Percentiles rank a stretch among this genome's conserved stretches.
Evolutionary conservation across 441 rosid genomes (phyloP).

Genomic region (Daphne laureola): DNA sequence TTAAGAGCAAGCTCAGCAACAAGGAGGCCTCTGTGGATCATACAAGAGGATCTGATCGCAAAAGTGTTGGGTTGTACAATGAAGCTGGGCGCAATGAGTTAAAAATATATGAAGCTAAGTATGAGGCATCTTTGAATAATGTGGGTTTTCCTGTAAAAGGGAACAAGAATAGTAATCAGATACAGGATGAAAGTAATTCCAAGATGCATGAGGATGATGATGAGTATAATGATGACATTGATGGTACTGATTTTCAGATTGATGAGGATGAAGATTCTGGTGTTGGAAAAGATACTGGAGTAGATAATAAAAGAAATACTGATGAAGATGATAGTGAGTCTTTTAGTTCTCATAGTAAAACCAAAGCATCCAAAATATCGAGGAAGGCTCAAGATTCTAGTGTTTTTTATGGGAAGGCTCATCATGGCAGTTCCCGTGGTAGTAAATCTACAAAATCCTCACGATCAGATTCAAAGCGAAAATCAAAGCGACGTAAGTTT

Average conservation of each 20-base stretch:
- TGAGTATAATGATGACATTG: slow-evolving; percentile 53
- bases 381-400: slow-evolving; percentile 24
- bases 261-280: slow-evolving; percentile 50
- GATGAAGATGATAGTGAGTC: slow-evolving; percentile 24
- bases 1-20: slow-evolving; percentile 19
- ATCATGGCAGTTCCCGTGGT: slow-evolving; percentile 14
- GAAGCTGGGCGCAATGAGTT: slow-evolving; percentile 87
- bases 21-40: slow-evolving; percentile 18
- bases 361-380: slow-evolving; percentile 21
- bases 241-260: slow-evolving; percentile 36
- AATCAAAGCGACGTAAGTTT: slow-evolving; percentile 52
- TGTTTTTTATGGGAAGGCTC: slow-evolving; percentile 17
- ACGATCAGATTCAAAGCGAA: slow-evolving; percentile 42
- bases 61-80: slow-evolving; percentile 64
- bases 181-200: slow-evolving; percentile 20
- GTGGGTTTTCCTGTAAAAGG: slow-evolving; percentile 21
- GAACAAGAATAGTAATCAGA: slow-evolving; percentile 15
- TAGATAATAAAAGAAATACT: slow-evolving; percentile 16
- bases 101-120: slow-evolving; percentile 72
- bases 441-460: slow-evolving; percentile 39
- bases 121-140: slow-evolving; percentile 60
- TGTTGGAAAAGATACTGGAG: slow-evolving; percentile 24
- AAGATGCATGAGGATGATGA: slow-evolving; percentile 25
- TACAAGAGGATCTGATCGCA: slow-evolving; percentile 21
- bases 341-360: slow-evolving; percentile 19